Base-by-base conservation (phyloP, 2,329 filamentous ascomycete genomes). In the Fusarium sp. region DNA sequence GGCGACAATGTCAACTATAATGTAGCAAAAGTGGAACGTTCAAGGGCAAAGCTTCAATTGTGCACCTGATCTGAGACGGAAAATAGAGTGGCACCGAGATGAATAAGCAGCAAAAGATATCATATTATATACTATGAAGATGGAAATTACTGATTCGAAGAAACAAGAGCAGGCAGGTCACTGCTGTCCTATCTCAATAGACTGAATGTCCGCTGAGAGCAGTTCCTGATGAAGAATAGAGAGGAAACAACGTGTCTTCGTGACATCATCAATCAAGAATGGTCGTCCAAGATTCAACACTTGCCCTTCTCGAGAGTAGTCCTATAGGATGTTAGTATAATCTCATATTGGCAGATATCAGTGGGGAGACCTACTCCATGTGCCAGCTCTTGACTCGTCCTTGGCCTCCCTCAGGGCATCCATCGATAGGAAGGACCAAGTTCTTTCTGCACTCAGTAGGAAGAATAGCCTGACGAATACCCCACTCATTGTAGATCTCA, bases 21-120 rank as follows among this genome's bases (percentile, higher is more conserved):
- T 5, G 2, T 2, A 11, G 1, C 0, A 5, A 7, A 20, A 0
- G 4, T 20, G 12, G 3, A 4, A n/a, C 13, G 2, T 4, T 20
- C 4, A 7, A 2, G 22, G 12, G 3, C 1, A n/a, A 12, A 2
- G 3, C 11, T 7, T 3, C 1, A 3, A n/a, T 17, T 12, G 4
- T n/a, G 18, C 1, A 36, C 0, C 9, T 2, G 3, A 3, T 7
- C 1, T 11, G 4, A 25, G 4, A 14, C 0, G 2, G 5, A 4
- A 0, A 35, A 5, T 4, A 9, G 17, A 7, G 8, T 4, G 8
- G 5, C 6, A 20, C 1, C 7, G 18, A 2, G 17, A 0, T 20
- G 15, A 0, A 27, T 1, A 22, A 15, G 5, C 11, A 18, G 13
- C 3, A 11, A 15, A 0, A 15, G 6, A 36, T 11, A 9, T 38